phyloP scores from a whole-genome alignment of 352 stramenopile genomes.

The Phytophthora agathidicida region DNA sequence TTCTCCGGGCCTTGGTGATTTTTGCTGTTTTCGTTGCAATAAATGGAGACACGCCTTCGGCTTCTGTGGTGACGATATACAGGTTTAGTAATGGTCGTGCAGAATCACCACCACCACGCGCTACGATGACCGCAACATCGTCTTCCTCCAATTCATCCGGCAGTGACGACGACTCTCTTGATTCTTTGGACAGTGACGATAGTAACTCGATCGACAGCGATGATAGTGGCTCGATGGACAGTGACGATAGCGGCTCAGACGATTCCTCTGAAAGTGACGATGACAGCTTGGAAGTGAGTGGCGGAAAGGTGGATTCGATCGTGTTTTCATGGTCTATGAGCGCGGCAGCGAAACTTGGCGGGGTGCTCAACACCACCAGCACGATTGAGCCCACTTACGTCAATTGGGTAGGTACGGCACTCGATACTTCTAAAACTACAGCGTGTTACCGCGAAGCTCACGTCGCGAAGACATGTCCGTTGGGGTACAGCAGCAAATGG shows the following conservation, averaged over 20 bases:
- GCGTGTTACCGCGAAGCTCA: conserved; percentile 46
- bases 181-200: conserved; percentile 25
- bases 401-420: conserved; percentile 34
- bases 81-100: conserved; percentile 13
- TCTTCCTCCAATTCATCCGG: background rate
- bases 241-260: background rate
- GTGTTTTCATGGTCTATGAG: conserved; percentile 2
- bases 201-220: conserved; percentile 2
- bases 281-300: background rate
- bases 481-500: conserved; percentile 18
- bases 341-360: conserved; percentile 10
- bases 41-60: background rate
- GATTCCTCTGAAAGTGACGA: background rate
- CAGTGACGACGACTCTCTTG: conserved; percentile 12
- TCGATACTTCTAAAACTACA: conserved; percentile 21
- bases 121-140: background rate
- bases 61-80: conserved; percentile 1
- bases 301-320: background rate
- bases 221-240: conserved; percentile 3
- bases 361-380: conserved; percentile 18
- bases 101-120: background rate
- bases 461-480: conserved; percentile 29
- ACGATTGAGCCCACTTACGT: conserved; percentile 27
- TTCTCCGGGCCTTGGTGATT: background rate
- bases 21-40: background rate